These are phyloP conservation scores for Vitis hybrid DNA, from an alignment of 177 flowering plant species.

Conservation along the genomic window DNA sequence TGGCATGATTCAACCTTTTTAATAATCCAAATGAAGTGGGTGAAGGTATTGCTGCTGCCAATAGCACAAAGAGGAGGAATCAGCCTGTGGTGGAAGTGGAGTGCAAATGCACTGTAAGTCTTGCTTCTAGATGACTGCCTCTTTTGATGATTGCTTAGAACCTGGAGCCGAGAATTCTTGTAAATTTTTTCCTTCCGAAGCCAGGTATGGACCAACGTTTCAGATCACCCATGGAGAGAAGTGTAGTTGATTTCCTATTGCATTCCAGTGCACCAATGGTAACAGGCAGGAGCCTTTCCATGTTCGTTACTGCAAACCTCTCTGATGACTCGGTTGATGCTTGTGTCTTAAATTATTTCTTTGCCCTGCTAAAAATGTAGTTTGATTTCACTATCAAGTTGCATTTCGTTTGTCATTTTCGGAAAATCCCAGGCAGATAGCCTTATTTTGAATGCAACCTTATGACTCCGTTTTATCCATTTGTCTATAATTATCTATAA, in stretches of 20 bases:
- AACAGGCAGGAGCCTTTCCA: constrained; percentile 1
- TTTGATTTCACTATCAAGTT: background rate
- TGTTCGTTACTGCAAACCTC: background rate
- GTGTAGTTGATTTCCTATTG: constrained; percentile 12
- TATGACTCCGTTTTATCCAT: background rate
- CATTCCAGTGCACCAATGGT: constrained; percentile 4
- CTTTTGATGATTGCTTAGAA: constrained; percentile 12
- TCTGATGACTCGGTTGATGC: constrained; percentile 5
- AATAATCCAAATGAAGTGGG: constrained; percentile 3
- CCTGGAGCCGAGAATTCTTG: constrained; percentile 17
- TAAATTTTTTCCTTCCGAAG: constrained; percentile 22
- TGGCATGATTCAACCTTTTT: constrained; percentile 50
- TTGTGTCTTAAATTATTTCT: background rate
- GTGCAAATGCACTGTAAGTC: constrained; percentile 6
- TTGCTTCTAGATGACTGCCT: background rate
- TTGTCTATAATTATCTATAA: background rate
- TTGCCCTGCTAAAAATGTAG: constrained; percentile 7
- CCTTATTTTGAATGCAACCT: background rate
- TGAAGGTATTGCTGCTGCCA: constrained; percentile 8
- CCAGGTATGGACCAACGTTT: constrained; percentile 12
- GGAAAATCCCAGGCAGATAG: background rate
- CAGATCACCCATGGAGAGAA: constrained; percentile 14
- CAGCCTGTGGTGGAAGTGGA: constrained; percentile 5
- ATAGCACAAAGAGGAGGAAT: constrained; percentile 9
- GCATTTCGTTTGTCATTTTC: constrained; percentile 5